Percentiles rank a stretch among this genome's conserved stretches.
These are phyloP conservation scores for Fistulinella prunicolor DNA, from an alignment of 768 basidiomycete species.

Conservation along the genomic window DNA sequence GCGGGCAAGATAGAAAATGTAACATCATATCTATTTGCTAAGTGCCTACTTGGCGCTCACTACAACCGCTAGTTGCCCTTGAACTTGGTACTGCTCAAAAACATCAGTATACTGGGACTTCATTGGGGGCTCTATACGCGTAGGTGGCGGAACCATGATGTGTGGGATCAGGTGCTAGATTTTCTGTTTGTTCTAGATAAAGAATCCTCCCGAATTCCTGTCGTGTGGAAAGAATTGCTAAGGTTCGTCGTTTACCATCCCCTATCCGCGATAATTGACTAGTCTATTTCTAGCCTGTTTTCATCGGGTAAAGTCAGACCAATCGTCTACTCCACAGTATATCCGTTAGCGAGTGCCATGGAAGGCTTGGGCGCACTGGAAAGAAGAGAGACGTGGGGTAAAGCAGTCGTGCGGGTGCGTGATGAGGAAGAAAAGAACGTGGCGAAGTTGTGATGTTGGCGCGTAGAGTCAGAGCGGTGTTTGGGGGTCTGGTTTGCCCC, in stretches of 20 bases:
- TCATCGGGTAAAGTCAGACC: constrained; percentile 62
- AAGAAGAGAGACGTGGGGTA: constrained; percentile 88
- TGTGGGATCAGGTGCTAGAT: background rate
- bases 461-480: constrained; percentile 8
- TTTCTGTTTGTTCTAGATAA: constrained; percentile 41
- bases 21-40: background rate
- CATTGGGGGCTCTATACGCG: constrained; percentile 83
- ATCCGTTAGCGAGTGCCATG: constrained; percentile 60
- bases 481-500: constrained; percentile 21
- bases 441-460: constrained; percentile 41
- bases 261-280: constrained; percentile 2
- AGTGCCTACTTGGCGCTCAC: constrained; percentile 4
- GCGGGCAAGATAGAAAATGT: constrained; percentile 26
- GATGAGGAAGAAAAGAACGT: constrained; percentile 39
- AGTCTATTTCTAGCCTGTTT: constrained; percentile 51
- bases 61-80: constrained; percentile 62
- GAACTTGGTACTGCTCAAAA: constrained; percentile 81
- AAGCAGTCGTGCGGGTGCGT: constrained; percentile 67
- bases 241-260: constrained; percentile 38
- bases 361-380: constrained; percentile 77
- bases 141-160: constrained; percentile 35
- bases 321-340: constrained; percentile 66
- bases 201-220: constrained; percentile 59
- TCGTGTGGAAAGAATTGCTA: constrained; percentile 73
- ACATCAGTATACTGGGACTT: constrained; percentile 78